These are phyloP conservation scores for Plantago lanceolata DNA, from an alignment of 305 asterid species.

Conservation along the genomic window DNA sequence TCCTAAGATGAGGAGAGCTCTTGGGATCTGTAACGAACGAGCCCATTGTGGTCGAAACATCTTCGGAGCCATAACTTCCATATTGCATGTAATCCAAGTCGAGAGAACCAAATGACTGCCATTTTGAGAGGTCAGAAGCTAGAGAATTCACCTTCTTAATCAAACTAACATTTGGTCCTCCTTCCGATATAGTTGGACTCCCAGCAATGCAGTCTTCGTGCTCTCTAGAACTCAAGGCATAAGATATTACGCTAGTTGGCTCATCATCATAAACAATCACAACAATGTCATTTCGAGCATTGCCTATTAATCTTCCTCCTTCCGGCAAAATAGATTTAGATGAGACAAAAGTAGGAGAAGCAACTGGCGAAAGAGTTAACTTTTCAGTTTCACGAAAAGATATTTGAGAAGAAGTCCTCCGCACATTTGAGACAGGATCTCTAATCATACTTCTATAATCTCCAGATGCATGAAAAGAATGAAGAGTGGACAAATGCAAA, in stretches of 20 bases:
- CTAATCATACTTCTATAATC: constrained; percentile 72
- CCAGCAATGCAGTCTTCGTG: constrained; percentile 54
- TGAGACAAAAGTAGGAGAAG: constrained; percentile 48
- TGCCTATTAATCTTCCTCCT: constrained; percentile 74
- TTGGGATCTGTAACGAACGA: constrained; percentile 41
- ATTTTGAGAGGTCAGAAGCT: constrained; percentile 51
- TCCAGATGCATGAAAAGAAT: constrained; percentile 87
- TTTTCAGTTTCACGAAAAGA: constrained; percentile 50
- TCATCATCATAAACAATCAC: constrained; percentile 72
- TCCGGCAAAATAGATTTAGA: constrained; percentile 55
- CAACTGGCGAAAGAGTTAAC: constrained; percentile 31
- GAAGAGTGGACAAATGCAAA: constrained; percentile 42
- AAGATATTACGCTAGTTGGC: constrained; percentile 82
- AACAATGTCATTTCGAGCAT: constrained; percentile 42
- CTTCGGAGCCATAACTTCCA: constrained; percentile 51
- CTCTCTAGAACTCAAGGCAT: constrained; percentile 64
- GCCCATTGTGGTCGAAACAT: constrained; percentile 35
- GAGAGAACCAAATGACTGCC: constrained; percentile 64
- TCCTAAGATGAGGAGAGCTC: constrained; percentile 68
- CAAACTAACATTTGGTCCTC: constrained; percentile 33
- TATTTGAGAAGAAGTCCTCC: constrained; percentile 51
- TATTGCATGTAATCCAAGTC: constrained; percentile 55
- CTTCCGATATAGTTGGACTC: constrained; percentile 35
- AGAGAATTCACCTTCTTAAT: constrained; percentile 35
- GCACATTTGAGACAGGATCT: constrained; percentile 59